These are phyloP conservation scores for Kwoniella shivajii DNA, from an alignment of 1,284 basidiomycete genomes.

Conservation along the genomic window DNA sequence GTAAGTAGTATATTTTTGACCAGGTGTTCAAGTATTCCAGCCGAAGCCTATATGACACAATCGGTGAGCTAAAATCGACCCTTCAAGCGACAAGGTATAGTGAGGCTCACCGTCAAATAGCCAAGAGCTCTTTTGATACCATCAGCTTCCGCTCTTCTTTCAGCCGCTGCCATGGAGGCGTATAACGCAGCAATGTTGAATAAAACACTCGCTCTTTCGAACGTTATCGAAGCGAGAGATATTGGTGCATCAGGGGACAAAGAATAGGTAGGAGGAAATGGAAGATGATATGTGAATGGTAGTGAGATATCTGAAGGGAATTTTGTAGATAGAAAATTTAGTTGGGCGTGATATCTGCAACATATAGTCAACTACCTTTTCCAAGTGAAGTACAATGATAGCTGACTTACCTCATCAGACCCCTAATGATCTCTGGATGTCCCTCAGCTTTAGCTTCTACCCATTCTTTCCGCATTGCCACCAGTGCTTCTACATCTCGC, in stretches of 20 bases:
- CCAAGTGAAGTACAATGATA: conserved; percentile 13
- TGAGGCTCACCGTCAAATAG: conserved; percentile 66
- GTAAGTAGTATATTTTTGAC: conserved; percentile 62
- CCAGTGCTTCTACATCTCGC: conserved; percentile 74
- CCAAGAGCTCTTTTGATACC: conserved; percentile 72
- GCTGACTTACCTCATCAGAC: conserved; percentile 56
- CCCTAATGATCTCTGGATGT: conserved; percentile 51
- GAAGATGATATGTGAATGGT: conserved; percentile 72
- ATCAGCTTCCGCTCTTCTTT: conserved; percentile 68
- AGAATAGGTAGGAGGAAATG: conserved; percentile 61
- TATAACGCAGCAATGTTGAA: conserved; percentile 84
- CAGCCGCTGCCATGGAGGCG: conserved; percentile 57
- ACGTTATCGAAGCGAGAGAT: conserved; percentile 70
- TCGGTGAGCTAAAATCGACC: neutral
- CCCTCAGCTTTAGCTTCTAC: conserved; percentile 63
- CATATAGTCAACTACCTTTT: neutral
- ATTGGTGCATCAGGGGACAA: conserved; percentile 61
- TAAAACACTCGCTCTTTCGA: conserved; percentile 73
- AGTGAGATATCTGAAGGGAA: conserved; percentile 72
- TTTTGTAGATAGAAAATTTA: conserved; percentile 73
- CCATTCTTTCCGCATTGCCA: conserved; percentile 66
- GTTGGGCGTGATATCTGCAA: conserved; percentile 82
- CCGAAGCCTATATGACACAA: conserved; percentile 63
- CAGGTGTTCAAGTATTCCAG: conserved; percentile 73
- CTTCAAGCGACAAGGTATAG: neutral